phyloP scores from a whole-genome alignment of 2,329 filamentous ascomycete species.

The Phialemoniopsis sp. region DNA sequence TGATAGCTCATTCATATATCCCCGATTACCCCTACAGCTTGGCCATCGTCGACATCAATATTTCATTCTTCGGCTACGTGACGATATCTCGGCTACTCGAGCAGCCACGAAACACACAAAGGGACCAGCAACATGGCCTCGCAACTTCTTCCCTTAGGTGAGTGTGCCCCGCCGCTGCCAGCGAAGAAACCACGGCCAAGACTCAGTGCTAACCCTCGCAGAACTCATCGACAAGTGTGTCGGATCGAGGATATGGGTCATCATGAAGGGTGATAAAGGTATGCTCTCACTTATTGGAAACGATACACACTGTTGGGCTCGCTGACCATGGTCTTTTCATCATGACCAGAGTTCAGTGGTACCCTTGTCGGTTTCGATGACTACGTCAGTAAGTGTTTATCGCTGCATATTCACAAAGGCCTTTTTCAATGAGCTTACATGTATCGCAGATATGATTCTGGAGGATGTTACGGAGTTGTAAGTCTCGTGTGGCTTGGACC shows the following conservation, averaged over 20 bases:
- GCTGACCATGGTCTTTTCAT: not conserved
- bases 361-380: constrained; percentile 95
- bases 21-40: no score
- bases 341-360: constrained; percentile 78
- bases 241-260: constrained; percentile 94
- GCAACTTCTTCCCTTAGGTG: constrained; percentile 70
- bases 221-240: constrained; percentile 99
- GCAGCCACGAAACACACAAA: no score
- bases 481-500: constrained; percentile 2
- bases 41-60: no score
- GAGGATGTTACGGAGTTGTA: constrained; percentile 98
- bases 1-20: not conserved
- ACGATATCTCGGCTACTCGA: no score
- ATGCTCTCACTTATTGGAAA: no score
- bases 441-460: constrained; percentile 82
- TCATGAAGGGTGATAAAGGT: constrained; percentile 99
- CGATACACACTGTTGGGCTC: no score
- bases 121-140: constrained; percentile 53
- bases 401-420: no score
- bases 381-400: constrained; percentile 94
- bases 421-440: no score
- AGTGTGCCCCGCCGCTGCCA: constrained; percentile 10
- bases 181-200: not conserved
- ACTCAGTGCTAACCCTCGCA: constrained; percentile 33
- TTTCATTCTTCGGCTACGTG: no score